phyloP scores from a whole-genome alignment of 164 flowering plant genomes.

The Sedum album region DNA sequence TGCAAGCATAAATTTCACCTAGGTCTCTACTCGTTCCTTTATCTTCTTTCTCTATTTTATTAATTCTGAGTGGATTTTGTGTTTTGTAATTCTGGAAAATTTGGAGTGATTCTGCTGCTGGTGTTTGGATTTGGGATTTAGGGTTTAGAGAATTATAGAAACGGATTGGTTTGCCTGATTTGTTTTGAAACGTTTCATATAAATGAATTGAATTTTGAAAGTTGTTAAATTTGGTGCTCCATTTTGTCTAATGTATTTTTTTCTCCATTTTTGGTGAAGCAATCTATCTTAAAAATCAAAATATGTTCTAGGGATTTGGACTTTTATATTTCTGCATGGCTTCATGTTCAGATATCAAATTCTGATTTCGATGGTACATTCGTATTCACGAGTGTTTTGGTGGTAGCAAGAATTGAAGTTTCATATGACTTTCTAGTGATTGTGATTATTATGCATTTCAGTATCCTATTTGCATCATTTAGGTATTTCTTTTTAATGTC shows the following conservation, averaged over 20 bases:
- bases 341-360: background rate
- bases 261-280: too few relatives aligned
- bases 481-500: too few relatives aligned
- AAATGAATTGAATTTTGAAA: background rate
- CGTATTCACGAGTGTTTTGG: background rate
- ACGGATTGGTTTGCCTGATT: background rate
- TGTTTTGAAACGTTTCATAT: background rate
- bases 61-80: background rate
- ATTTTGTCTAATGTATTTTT: too few relatives aligned
- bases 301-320: too few relatives aligned
- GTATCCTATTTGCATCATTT: too few relatives aligned
- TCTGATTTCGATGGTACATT: background rate
- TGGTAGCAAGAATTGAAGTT: background rate
- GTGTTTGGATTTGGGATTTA: background rate
- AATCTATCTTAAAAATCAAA: too few relatives aligned
- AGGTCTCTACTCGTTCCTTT: background rate
- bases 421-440: background rate
- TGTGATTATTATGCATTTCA: background rate
- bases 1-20: conserved; percentile 4
- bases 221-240: background rate
- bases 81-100: background rate
- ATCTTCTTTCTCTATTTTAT: background rate
- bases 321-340: too few relatives aligned
- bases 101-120: background rate
- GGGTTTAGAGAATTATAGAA: background rate